Base-by-base conservation (phyloP, 2,329 filamentous ascomycete genomes). In the Ophiostoma himal-ulmi region DNA sequence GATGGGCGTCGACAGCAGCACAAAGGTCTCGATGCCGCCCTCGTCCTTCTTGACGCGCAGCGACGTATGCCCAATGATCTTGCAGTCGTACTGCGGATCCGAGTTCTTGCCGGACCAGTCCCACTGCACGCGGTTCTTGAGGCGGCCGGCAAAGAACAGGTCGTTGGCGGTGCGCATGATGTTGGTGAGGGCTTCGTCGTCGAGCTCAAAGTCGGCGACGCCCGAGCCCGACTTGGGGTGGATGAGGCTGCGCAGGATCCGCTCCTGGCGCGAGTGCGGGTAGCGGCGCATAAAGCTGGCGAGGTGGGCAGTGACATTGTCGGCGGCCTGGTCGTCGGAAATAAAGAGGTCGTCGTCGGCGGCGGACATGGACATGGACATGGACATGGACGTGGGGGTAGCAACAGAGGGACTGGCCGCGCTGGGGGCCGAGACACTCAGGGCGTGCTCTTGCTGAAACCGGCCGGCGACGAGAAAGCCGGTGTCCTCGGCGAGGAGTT, bases 41-140 rank as follows among this genome's bases (percentile, higher is more conserved):
- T 78, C 75, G 39, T 77, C 76, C 22, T 80, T 81, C 54, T 34
- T 34, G 7, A 89, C 80, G 14, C 87, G 82, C 37, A 89, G 80
- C 0, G 86, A 86, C 11, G 88, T 90, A 2, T 86, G 89, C 54
- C 87, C 88, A 68, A 90, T 86, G 64, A 89, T 83, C 70, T 85
- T 82, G 72, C 79, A 81, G 70, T 83, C 80, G 75, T 87, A 88
- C 71, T 83, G 82, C 2, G 79, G 75, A 68, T 82, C 81, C 2
- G 81, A 81, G 3, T 79, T 77, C 71, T 39, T 64, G 83, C 85
- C 81, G 54, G 85, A 86, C 87, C 87, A 89, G 74, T 86, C 85
- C 86, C 87, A 89, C 36, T 80, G 80, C 5, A 89, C 87, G 36
- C 87, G 83, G n/a, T 83, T 82, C 39, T 81, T 80, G 14, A 90